Evolutionary conservation across 2,329 filamentous ascomycete species (phyloP), one percentile per base, ranked within the genome.

Genomic region (Paecilomyces sp.): DNA sequence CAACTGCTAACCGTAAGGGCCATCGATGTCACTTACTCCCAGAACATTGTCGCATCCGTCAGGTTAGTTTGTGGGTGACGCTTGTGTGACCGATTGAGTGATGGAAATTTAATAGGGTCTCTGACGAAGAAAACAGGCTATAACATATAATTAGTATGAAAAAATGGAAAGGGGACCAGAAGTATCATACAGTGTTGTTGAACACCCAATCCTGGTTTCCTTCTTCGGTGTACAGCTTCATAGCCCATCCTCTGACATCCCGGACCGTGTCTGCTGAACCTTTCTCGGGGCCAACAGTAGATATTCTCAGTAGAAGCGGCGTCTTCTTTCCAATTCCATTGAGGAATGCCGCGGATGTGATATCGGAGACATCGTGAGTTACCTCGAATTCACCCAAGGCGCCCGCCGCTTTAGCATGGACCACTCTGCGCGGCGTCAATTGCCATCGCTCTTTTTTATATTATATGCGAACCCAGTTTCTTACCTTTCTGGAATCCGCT

Each of bases 11-110:
- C 25, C 2, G 6, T 28, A 28, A 4, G 25, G 6, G 25, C 2
- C 25, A 28, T 28, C 25, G 25, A 3, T 28, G 2, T 28, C 24
- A 58, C 65, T 24, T 67, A 71, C 69, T 71, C 69, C 69, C 69
- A 71, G 51, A 70, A 71, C 36, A 72, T 70, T 22, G 64, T 68
- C 12, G 61, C 25, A 60, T 72, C 66, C 34, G 66, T 64, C 33
- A 64, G 58, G 36, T 71, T 66, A 13, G 62, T 65, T 25, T 51
- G 59, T 6, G 67, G 67, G 63, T 90, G 75, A 18, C 87, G 79
- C 79, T 89, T 90, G 69, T 89, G 87, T 0, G 85, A 88, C 65
- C 88, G 85, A 56, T 89, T 89, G 67, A 89, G 83, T 62, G 86
- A 80, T 11, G 87, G 86, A 66, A 89, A 90, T 72, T 90, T 89